Evolutionary conservation across 176 grass and related monocot genomes (phyloP).

Genomic region (Avena eriantha): DNA sequence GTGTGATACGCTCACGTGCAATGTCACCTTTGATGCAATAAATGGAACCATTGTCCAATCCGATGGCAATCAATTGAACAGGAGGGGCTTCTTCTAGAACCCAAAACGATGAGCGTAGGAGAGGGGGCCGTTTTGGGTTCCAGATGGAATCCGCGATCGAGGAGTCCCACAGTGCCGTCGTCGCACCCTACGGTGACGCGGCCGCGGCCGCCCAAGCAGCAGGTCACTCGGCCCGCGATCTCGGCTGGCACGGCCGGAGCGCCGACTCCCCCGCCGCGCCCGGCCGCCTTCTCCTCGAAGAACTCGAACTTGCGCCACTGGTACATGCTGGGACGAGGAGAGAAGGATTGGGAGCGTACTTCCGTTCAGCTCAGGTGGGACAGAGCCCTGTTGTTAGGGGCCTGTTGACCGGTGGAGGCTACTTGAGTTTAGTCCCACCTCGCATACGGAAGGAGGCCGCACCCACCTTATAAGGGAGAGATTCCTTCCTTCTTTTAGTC

Average conservation of each 20-base stretch:
- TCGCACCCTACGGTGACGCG: constrained; percentile 84
- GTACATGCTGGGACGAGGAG: constrained; percentile 54
- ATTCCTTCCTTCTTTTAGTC: too few species aligned
- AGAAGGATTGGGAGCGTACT: constrained; percentile 16
- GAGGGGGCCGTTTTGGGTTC: too few species aligned
- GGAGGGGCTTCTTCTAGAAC: constrained; percentile 97
- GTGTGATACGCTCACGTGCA: constrained; percentile 87
- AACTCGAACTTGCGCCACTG: constrained; percentile 97
- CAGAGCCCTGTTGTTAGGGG: too few species aligned
- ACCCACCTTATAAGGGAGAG: too few species aligned
- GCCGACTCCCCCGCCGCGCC: constrained; percentile 37
- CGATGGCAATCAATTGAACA: constrained; percentile 78
- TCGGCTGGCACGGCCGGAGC: constrained; percentile 62
- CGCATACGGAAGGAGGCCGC: too few species aligned
- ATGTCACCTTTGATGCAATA: constrained; percentile 99
- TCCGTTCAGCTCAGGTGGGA: neutral
- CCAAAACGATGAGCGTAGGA: constrained; percentile 78
- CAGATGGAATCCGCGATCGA: constrained; percentile 78
- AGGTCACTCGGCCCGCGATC: constrained; percentile 70
- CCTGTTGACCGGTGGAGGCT: too few species aligned
- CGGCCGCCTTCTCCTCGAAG: constrained; percentile 84
- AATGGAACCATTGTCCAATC: constrained; percentile 83
- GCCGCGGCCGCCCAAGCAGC: constrained; percentile 78
- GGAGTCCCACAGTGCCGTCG: constrained; percentile 77
- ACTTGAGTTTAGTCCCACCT: too few species aligned